Conservation (phyloP, 73 alveolate genomes). For the Paramecium octaurelia region DNA sequence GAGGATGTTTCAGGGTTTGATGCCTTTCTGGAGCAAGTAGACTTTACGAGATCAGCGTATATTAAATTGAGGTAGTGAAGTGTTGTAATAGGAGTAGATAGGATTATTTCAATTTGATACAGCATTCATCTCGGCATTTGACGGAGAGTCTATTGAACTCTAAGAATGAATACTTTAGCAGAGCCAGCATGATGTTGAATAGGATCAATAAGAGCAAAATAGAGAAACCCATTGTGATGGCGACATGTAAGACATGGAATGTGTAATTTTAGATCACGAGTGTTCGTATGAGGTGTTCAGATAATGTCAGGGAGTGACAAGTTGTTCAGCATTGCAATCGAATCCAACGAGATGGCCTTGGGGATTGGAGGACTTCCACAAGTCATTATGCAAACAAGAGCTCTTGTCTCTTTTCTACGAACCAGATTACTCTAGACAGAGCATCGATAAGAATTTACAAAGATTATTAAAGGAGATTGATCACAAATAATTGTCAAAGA, state of each 20-base stretch:
- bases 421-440: background rate
- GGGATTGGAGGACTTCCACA: slow-evolving; percentile 39
- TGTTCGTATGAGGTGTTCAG: background rate
- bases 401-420: background rate
- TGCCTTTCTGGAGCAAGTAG: background rate
- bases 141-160: background rate
- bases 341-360: slow-evolving; percentile 46
- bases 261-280: background rate
- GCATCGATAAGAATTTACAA: background rate
- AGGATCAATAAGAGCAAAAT: background rate
- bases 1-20: background rate
- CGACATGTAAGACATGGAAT: background rate
- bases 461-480: background rate
- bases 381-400: background rate
- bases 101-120: background rate
- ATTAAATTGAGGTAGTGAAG: slow-evolving; percentile 6
- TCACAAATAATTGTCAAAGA: slow-evolving; percentile 7
- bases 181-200: slow-evolving; percentile 15
- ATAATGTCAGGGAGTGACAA: background rate
- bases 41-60: background rate
- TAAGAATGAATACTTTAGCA: background rate
- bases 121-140: background rate
- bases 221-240: background rate
- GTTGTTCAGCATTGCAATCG: background rate
- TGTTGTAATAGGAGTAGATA: background rate